A percentile compares a stretch with the other conserved stretches of the same genome.
phyloP scores from a whole-genome alignment of 1,284 basidiomycete genomes.

The Puccinia horiana region DNA sequence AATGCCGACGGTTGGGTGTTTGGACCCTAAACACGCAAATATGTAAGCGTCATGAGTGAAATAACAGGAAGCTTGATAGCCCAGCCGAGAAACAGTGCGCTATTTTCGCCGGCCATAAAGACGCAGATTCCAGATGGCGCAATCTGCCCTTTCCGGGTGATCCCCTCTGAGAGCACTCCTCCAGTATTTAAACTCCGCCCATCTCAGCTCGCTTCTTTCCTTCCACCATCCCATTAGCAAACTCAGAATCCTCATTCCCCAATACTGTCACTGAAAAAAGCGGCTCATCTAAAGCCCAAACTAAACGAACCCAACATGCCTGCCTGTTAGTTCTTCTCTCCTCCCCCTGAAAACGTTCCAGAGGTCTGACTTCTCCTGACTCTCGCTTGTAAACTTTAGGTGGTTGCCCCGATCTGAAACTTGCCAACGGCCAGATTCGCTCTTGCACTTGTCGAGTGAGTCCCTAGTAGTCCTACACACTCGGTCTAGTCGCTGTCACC shows the following conservation, averaged over 20 bases:
- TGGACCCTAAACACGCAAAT: no score
- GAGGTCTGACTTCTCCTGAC: not conserved
- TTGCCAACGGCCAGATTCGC: conserved; percentile 17
- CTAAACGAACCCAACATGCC: not conserved
- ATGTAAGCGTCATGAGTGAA: no score
- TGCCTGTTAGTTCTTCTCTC: conserved; percentile 26
- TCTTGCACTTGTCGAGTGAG: conserved; percentile 24
- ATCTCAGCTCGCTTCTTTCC: not conserved
- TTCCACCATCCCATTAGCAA: not conserved
- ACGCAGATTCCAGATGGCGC: no score
- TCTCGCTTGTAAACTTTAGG: not conserved
- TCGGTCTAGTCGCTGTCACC: not conserved
- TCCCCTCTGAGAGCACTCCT: no score
- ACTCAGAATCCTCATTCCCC: not conserved
- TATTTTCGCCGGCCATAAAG: no score
- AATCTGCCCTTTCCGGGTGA: no score
- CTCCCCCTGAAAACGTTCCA: not conserved
- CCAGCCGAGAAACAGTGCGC: no score
- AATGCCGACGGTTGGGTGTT: no score
- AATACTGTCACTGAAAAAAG: not conserved
- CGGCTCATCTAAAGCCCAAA: not conserved
- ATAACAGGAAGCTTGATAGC: no score
- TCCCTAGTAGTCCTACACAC: no score
- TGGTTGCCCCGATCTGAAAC: conserved; percentile 27
- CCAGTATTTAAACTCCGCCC: not conserved